Percentiles rank a stretch among this genome's conserved stretches.
These are phyloP conservation scores for Colletotrichum eremochloae DNA, from an alignment of 2,329 filamentous ascomycete species.

Conservation along the genomic window DNA sequence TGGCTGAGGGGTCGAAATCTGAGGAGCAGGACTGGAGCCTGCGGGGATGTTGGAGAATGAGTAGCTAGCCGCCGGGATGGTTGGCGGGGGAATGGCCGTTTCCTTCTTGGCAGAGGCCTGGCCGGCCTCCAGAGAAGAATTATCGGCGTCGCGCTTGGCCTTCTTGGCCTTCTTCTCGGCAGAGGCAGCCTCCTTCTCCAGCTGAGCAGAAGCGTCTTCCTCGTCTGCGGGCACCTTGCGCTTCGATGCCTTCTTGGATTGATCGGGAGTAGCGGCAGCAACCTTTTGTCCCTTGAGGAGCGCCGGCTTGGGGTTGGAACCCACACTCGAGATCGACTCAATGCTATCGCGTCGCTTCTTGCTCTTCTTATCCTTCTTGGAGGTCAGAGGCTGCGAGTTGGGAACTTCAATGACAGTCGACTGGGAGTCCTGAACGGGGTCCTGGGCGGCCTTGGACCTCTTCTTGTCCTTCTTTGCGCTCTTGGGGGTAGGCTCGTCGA, in stretches of 20 bases:
- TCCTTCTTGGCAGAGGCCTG: constrained; percentile 48
- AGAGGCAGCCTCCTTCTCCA: constrained; percentile 51
- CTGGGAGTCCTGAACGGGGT: constrained; percentile 26
- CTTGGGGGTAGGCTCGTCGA: constrained; percentile 42
- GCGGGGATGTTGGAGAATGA: constrained; percentile 42
- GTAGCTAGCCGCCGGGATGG: constrained; percentile 45
- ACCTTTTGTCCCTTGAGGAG: constrained; percentile 10
- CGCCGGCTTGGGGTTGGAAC: constrained; percentile 21
- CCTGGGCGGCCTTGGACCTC: constrained; percentile 44
- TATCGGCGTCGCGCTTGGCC: constrained; percentile 48
- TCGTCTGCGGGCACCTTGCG: constrained; percentile 52
- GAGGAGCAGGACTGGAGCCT: constrained; percentile 44
- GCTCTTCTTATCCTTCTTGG: constrained; percentile 50
- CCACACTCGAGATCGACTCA: constrained; percentile 39
- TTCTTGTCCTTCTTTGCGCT: constrained; percentile 51
- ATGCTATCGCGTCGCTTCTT: constrained; percentile 48
- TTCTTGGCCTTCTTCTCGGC: constrained; percentile 57
- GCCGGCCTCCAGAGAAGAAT: constrained; percentile 28
- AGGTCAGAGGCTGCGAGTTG: constrained; percentile 43
- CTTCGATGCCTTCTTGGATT: constrained; percentile 41
- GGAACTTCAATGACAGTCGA: constrained; percentile 32
- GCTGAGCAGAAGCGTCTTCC: constrained; percentile 52
- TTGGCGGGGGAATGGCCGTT: constrained; percentile 52
- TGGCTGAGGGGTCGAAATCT: constrained; percentile 45
- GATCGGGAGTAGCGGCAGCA: constrained; percentile 22